Evolutionary conservation across 345 rosid genomes (phyloP).

Genomic region (Mangifera indica): DNA sequence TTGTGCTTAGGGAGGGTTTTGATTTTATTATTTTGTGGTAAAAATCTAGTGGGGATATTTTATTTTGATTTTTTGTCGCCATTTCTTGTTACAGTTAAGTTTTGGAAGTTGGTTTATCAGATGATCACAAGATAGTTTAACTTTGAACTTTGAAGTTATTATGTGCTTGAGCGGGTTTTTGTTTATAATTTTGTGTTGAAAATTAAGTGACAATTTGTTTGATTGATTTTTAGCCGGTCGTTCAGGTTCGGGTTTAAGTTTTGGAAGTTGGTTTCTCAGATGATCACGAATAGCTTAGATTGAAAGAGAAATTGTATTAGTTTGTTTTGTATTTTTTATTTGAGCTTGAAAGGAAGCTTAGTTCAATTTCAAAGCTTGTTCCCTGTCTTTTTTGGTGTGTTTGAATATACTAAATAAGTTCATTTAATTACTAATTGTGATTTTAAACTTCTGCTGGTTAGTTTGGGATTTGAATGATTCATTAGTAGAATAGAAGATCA

Average conservation of each 20-base stretch:
- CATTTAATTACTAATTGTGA: background rate
- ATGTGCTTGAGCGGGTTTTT: background rate
- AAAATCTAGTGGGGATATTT: background rate
- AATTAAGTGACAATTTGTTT: background rate
- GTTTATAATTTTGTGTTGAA: background rate
- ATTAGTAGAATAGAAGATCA: background rate
- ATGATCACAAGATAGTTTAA: background rate
- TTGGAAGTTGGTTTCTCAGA: background rate
- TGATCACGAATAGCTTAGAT: background rate
- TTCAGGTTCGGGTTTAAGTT: background rate
- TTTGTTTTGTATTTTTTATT: too few species aligned
- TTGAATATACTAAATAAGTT: background rate
- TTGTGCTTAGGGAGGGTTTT: too few species aligned
- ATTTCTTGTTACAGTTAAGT: too few species aligned
- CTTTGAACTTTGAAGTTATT: background rate
- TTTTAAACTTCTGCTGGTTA: background rate
- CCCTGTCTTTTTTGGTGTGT: background rate
- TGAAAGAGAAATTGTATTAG: background rate
- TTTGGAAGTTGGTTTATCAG: too few species aligned
- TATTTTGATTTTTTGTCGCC: background rate
- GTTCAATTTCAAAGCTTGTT: background rate
- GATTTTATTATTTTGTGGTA: background rate
- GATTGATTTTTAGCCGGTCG: background rate
- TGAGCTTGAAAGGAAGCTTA: background rate
- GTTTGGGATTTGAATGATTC: background rate